Base-by-base conservation (phyloP, 1,139 yeast species). In the Pichia inconspicua region DNA sequence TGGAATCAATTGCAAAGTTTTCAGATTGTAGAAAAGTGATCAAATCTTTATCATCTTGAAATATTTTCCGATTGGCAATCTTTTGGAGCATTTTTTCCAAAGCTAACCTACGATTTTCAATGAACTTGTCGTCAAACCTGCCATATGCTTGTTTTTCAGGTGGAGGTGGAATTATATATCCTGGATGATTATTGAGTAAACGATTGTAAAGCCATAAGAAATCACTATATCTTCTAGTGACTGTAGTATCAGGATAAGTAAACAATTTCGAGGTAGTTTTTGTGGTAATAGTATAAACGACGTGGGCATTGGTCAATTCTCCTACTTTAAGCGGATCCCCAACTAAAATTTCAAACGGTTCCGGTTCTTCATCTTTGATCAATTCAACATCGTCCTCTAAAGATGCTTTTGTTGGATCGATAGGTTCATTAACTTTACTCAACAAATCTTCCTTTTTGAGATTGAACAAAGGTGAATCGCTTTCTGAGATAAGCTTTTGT, bases 131-230 rank as follows among this genome's bases (percentile, higher is more conserved):
- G 60, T 88, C 87, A 49, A 70, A 70, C 55, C 95, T 73, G 4
- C 96, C 97, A 50, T 90, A 84, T 0, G 88, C 86, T 65, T 92
- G 97, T 62, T 94, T 94, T 37, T 88, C 87, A 1, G 99, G 98
- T 11, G 98, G 97, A 0, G 98, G 96, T 0, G 98, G 98, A 28
- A 94, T 82, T 40, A 94, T 84, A 50, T 77, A 73, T 1, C 98
- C 98, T 31, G 96, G 95, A 61, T 92, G 89, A 58, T 84, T 87
- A 55, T 78, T 78, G 60, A 86, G 88, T 34, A 92, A 71, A 58
- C 92, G 96, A 57, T 88, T 88, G 65, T 88, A 90, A 28, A 92
- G 73, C 97, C 97, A 62, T 30, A 61, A 47, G 40, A 64, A 64
- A 46, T 64, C 66, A n/a, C 59, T 57, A 47, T 61, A 64, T 46